Conservation (phyloP, 768 basidiomycete genomes). For the Tylopilus sp. region DNA sequence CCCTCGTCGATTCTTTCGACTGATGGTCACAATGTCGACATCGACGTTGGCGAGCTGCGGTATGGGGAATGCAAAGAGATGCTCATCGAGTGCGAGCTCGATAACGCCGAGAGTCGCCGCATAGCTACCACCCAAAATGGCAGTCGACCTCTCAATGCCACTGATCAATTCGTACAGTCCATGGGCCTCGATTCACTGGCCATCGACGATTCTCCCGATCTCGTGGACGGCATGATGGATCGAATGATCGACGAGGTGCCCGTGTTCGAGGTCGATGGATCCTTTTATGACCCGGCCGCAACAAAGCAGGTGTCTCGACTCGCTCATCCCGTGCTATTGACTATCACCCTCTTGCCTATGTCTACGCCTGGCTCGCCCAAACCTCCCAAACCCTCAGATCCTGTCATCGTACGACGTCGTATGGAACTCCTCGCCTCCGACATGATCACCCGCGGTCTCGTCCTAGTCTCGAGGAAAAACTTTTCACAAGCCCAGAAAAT, state of each 20-base stretch:
- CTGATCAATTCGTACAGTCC: conserved; percentile 84
- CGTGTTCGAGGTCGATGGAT: conserved; percentile 92
- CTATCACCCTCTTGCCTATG: conserved; percentile 80
- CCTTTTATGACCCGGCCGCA: conserved; percentile 89
- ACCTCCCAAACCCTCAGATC: conserved; percentile 58
- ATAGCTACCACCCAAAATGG: conserved; percentile 8
- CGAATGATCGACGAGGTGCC: conserved; percentile 97
- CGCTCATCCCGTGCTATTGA: conserved; percentile 91
- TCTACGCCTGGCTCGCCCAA: conserved; percentile 31
- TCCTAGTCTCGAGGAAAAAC: conserved; percentile 89
- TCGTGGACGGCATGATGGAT: conserved; percentile 91
- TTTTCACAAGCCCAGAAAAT: conserved; percentile 89
- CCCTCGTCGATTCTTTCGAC: conserved; percentile 81
- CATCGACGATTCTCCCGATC: conserved; percentile 67
- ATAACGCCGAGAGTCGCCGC: conserved; percentile 55
- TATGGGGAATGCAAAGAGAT: conserved; percentile 99
- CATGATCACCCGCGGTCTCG: conserved; percentile 94
- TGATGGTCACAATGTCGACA: conserved; percentile 94
- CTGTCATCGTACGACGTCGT: conserved; percentile 85
- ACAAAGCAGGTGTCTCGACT: conserved; percentile 82
- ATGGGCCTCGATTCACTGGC: conserved; percentile 75
- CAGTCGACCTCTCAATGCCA: conserved; percentile 59
- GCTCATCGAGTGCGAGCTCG: conserved; percentile 88
- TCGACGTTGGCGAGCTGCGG: conserved; percentile 90
- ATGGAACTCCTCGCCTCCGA: conserved; percentile 97